A percentile compares a stretch with the other conserved stretches of the same genome.
These are phyloP conservation scores for Ceratobasidium sp. DNA, from an alignment of 1,284 basidiomycete genomes.

Conservation along the genomic window DNA sequence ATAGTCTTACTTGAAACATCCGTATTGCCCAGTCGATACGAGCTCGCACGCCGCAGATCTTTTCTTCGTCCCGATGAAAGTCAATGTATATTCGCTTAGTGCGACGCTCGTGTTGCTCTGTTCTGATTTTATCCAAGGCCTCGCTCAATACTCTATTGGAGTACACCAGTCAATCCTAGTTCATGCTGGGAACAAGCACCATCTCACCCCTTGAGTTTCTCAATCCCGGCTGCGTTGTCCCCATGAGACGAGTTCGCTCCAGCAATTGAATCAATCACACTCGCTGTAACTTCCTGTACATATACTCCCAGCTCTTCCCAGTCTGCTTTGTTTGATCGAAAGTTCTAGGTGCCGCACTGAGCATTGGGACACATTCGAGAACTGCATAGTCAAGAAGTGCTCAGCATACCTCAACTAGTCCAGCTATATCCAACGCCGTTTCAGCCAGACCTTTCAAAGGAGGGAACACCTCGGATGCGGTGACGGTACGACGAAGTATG, in stretches of 20 bases:
- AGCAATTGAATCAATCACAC: background rate
- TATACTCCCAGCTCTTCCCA: background rate
- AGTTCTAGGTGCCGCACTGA: background rate
- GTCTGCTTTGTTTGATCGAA: background rate
- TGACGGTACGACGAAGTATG: background rate
- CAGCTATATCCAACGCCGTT: background rate
- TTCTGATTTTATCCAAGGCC: background rate
- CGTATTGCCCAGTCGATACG: background rate
- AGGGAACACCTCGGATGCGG: background rate
- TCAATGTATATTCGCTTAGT: background rate
- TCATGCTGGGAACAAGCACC: too few relatives aligned
- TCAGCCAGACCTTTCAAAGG: background rate
- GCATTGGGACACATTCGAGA: background rate
- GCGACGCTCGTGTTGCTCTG: too few relatives aligned
- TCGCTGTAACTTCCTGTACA: background rate
- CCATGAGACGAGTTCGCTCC: background rate
- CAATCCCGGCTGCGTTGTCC: background rate
- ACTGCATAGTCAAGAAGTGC: background rate
- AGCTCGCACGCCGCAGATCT: background rate
- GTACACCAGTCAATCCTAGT: too few relatives aligned
- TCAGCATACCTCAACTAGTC: background rate
- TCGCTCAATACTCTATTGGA: too few relatives aligned
- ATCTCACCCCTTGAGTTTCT: background rate
- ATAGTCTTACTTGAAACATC: background rate
- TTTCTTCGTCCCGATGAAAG: background rate